Evolutionary conservation across 805 yeast genomes (phyloP), one percentile per base, ranked within the genome.

Genomic region (Brettanomyces sp.): DNA sequence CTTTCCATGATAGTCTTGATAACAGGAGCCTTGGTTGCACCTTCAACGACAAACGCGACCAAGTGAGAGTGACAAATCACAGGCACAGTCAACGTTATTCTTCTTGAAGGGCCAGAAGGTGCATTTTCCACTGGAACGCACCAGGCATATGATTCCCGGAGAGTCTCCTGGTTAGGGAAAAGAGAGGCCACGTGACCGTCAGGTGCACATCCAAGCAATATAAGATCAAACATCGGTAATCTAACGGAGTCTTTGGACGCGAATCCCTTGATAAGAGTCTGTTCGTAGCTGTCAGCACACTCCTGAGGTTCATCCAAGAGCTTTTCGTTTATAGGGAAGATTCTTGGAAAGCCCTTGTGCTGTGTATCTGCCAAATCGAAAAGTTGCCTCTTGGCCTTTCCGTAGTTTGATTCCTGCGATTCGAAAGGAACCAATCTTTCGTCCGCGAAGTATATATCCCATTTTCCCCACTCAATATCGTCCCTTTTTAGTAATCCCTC

Each of bases 171-270:
- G 60, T 84, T 83, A 22, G 99, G 99, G 72, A 91, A 91, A 46
- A 91, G 74, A n/a, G 95, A 88, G 44, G 96, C 96, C 59, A 88
- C 86, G 64, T 91, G 99, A 22, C 99, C 99, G 64, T 91, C 99
- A 3, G 98, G 98, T 1, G 99, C 99, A 72, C 98, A 91, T 24
- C 99, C 99, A 48, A 93, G 72, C 53, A 93, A 70, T 51, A 93
- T 76, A 45, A 93, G 68, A 64, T 93, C 98, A 67, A 93, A 91
- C 79, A 87, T 81, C 49, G 99, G 99, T 50, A 91, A 74, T 66
- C 90, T 89, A 47, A 93, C 99, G 14, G 95, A 83, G 65, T 93
- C 98, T 62, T 95, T 91, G 45, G 86, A 89, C 9, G 99, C 99
- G 69, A 93, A 93, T 45, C 91, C 93, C 58, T 77, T 79, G 47